Evolutionary conservation across 2,329 filamentous ascomycete species (phyloP), one percentile per base, ranked within the genome.

Genomic region (Penicillium sp.): DNA sequence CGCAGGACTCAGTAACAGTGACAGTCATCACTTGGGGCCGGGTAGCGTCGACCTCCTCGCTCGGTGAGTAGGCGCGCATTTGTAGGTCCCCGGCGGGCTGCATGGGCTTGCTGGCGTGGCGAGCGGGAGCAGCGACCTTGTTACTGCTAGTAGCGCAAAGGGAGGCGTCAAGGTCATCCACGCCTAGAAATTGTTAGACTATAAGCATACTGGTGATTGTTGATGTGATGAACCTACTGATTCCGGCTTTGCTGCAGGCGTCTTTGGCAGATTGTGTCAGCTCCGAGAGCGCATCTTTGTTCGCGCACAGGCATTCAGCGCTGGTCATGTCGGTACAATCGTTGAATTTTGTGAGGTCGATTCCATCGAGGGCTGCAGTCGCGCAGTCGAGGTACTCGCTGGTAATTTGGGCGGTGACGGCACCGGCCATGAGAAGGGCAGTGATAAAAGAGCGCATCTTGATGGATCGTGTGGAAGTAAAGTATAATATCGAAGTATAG

Each of bases 41-140:
- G 16, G 15, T 13, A 9, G 36, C 36, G 4, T 48, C 42, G 4
- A 23, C 15, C n/a, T 28, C 26, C 10, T 52, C 47, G 41, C 41
- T 42, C 13, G 52, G 51, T 0, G 51, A 47, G 36, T 49, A 56
- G 29, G 58, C 61, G 9, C 61, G 60, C 53, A 57, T 53, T 23
- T 24, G 13, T 23, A 38, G 15, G 39, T 45, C 39, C n/a, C n/a
- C 45, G 15, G 49, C 57, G 8, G 44, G 58, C 24, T 58, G 13
- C 61, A 64, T 64, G 41, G 61, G 61, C 7, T 39, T 52, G 48
- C 57, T 56, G 18, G 54, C 57, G 39, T 64, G 58, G n/a, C 60
- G 55, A 31, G 51, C 50, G 1, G 58, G 54, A 1, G 50, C 49
- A 6, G 49, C 41, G 6, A n/a, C 12, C 13, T 33, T 38, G 21